Evolutionary conservation across 2,329 filamentous ascomycete genomes (phyloP).

Genomic region (Geosmithia morbida): DNA sequence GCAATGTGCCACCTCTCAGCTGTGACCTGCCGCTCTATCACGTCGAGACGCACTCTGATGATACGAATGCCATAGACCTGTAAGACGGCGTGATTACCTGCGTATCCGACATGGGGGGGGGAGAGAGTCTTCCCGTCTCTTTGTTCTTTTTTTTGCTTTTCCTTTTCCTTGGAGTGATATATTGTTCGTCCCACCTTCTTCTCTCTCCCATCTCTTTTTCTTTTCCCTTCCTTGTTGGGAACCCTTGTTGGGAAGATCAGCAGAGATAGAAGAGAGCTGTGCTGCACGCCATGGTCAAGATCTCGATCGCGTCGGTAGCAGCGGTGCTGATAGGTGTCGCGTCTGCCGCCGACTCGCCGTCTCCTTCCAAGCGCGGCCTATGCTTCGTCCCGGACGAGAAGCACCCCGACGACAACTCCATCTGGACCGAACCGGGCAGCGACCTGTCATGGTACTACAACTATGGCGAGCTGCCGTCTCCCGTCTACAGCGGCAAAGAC

Average conservation of each 20-base stretch:
- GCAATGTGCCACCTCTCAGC: neutral
- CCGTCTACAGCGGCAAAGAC: constrained; percentile 28
- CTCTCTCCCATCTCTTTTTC: neutral
- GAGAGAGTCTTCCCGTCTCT: neutral
- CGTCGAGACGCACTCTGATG: neutral
- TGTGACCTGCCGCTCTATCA: neutral
- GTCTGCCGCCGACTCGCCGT: neutral
- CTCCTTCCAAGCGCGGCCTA: constrained; percentile 42
- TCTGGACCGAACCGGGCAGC: constrained; percentile 43
- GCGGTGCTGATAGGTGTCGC: neutral
- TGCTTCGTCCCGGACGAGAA: constrained; percentile 46
- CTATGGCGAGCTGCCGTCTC: constrained; percentile 45
- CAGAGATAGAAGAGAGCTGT: neutral
- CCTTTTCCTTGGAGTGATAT: neutral
- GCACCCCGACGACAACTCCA: constrained; percentile 44
- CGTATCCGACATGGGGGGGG: too few species aligned
- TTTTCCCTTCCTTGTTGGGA: neutral
- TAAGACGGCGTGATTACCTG: neutral
- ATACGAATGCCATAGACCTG: neutral
- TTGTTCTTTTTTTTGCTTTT: neutral
- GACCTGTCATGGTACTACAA: constrained; percentile 80
- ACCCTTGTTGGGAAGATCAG: neutral
- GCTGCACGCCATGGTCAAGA: neutral
- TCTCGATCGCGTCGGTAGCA: neutral
- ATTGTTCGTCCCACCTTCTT: too few species aligned